These are phyloP conservation scores for Paramarasmius palmivorus DNA, from an alignment of 1,284 basidiomycete species.

Conservation along the genomic window DNA sequence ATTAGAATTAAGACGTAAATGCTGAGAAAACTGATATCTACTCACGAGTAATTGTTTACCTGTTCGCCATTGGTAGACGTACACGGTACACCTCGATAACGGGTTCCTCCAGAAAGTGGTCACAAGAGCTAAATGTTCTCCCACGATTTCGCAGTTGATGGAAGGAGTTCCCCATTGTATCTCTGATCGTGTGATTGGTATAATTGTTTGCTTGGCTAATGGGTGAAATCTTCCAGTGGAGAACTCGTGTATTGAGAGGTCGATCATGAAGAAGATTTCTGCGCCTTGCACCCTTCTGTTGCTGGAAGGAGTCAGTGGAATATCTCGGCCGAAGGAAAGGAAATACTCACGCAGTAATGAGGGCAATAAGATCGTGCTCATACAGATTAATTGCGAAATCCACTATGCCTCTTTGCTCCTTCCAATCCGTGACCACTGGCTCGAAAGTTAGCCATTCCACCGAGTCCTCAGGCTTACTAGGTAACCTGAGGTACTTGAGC, in stretches of 20 bases:
- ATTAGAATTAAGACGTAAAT: too few relatives aligned
- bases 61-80: conserved; percentile 44
- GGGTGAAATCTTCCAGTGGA: conserved; percentile 44
- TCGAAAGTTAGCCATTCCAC: conserved; percentile 35
- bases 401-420: conserved; percentile 10
- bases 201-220: conserved; percentile 32
- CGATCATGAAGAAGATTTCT: conserved; percentile 13
- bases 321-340: background rate
- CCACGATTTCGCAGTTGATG: conserved; percentile 49
- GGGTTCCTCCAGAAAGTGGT: conserved; percentile 28
- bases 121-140: conserved; percentile 44
- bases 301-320: conserved; percentile 3
- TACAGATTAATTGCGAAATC: conserved; percentile 47
- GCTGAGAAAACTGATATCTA: conserved; percentile 6
- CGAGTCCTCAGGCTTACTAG: conserved; percentile 24
- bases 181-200: conserved; percentile 28
- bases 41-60: conserved; percentile 36
- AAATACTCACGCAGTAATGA: conserved; percentile 34
- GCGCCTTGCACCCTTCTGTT: background rate
- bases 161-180: conserved; percentile 25
- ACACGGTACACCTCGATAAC: conserved; percentile 30
- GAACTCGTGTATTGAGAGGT: conserved; percentile 37
- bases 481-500: conserved; percentile 32
- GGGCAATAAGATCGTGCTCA: conserved; percentile 49
- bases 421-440: conserved; percentile 10